Conservation (phyloP, 1,284 basidiomycete species). For the Ceratobasidium sp. region DNA sequence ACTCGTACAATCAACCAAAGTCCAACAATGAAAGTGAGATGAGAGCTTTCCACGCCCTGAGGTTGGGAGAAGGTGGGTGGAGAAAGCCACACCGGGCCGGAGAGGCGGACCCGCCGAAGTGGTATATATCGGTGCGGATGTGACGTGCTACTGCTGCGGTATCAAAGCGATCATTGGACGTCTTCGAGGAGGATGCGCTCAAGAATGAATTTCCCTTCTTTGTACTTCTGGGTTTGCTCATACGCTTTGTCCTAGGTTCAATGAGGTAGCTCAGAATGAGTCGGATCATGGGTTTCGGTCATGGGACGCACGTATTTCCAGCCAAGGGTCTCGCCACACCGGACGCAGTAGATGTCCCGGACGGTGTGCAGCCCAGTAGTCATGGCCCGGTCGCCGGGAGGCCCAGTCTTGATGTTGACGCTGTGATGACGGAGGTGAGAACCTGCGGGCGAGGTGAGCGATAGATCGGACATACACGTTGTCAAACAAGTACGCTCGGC, state of each 20-base stretch:
- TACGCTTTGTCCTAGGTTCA: slow-evolving; percentile 84
- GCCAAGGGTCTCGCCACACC: slow-evolving; percentile 84
- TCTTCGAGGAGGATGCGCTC: slow-evolving; percentile 82
- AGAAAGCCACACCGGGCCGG: slow-evolving; percentile 3
- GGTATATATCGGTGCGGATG: no score
- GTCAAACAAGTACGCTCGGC: slow-evolving; percentile 92
- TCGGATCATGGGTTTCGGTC: neutral
- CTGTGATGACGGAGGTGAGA: slow-evolving; percentile 53
- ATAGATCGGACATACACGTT: slow-evolving; percentile 70
- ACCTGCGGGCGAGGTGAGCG: neutral
- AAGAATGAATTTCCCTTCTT: slow-evolving; percentile 97
- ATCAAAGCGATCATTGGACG: slow-evolving; percentile 40
- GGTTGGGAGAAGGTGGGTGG: neutral
- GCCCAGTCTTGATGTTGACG: slow-evolving; percentile 88
- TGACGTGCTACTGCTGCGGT: neutral
- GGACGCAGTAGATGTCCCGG: slow-evolving; percentile 91
- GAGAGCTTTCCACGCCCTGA: slow-evolving; percentile 5
- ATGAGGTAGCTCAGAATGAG: neutral
- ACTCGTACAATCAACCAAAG: slow-evolving; percentile 27
- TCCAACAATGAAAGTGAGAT: slow-evolving; percentile 18
- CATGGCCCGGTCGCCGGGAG: slow-evolving; percentile 92
- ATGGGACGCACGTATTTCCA: slow-evolving; percentile 92
- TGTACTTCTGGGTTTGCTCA: slow-evolving; percentile 92
- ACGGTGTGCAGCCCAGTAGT: slow-evolving; percentile 97
- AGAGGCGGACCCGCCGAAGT: neutral